Conservation (phyloP, 169 alveolate genomes). For the Plasmodium knowlesi region DNA sequence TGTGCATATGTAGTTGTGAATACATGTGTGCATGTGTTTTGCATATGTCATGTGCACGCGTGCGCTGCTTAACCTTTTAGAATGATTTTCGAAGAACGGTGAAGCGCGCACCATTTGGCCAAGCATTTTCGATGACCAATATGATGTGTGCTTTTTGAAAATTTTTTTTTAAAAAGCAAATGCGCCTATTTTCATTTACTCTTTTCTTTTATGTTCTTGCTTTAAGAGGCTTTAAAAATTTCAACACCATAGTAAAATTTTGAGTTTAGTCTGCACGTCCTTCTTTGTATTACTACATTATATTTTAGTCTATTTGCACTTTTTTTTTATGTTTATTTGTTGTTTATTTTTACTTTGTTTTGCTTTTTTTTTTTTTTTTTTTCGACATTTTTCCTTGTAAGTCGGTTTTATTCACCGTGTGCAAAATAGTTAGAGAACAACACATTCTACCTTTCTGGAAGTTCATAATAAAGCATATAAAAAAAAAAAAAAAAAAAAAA, state of each 20-base stretch:
- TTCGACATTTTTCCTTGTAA: neutral
- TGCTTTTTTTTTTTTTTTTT: neutral
- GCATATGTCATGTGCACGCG: neutral
- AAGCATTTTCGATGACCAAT: neutral
- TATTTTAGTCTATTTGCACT: neutral
- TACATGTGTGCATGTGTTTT: neutral
- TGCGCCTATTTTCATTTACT: neutral
- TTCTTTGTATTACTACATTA: neutral
- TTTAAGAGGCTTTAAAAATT: neutral
- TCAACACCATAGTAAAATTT: neutral
- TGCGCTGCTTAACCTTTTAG: neutral
- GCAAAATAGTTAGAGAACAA: neutral
- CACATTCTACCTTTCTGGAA: neutral
- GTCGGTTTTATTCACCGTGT: neutral
- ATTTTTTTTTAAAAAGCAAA: neutral
- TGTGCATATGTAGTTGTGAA: neutral
- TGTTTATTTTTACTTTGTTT: neutral
- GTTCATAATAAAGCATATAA: neutral
- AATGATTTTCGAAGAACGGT: neutral
- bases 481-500: neutral
- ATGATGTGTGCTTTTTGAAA: neutral
- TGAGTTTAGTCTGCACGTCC: neutral
- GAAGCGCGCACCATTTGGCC: neutral
- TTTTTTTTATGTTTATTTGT: neutral
- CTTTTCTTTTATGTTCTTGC: neutral